Conservation (phyloP, 2,329 filamentous ascomycete species). For the Fusarium musae region DNA sequence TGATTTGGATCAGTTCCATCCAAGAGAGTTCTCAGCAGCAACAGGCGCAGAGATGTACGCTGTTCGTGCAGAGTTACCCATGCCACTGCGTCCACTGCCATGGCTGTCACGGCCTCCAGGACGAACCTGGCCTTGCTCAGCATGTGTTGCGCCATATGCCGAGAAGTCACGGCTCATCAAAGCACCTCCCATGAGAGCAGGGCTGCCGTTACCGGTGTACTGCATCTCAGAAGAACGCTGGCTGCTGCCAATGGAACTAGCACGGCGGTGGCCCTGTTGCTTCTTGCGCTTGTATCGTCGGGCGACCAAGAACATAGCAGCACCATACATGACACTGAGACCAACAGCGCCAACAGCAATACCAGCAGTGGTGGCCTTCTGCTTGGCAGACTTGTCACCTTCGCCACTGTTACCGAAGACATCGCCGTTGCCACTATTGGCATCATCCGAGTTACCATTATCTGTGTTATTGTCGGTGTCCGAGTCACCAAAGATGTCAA, state of each 20-base stretch:
- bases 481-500: conserved; percentile 59
- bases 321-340: conserved; percentile 87
- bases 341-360: conserved; percentile 82
- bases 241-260: conserved; percentile 74
- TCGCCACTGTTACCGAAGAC: conserved; percentile 56
- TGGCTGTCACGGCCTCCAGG: conserved; percentile 66
- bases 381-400: conserved; percentile 65
- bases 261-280: conserved; percentile 78
- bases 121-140: conserved; percentile 23
- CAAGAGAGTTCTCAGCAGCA: conserved; percentile 92
- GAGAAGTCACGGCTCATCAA: conserved; percentile 67
- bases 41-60: conserved; percentile 87
- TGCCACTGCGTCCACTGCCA: conserved; percentile 70
- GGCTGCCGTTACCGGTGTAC: conserved; percentile 61
- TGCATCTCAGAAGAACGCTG: conserved; percentile 62
- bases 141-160: conserved; percentile 61
- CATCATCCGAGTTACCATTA: conserved; percentile 47
- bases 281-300: conserved; percentile 90
- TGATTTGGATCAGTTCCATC: conserved; percentile 78
- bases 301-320: conserved; percentile 93
- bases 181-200: conserved; percentile 77
- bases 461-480: conserved; percentile 49
- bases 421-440: conserved; percentile 53
- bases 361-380: conserved; percentile 71
- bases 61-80: conserved; percentile 65